These are phyloP conservation scores for Brasilioporus rufonigricans DNA, from an alignment of 768 basidiomycete species.

Conservation along the genomic window DNA sequence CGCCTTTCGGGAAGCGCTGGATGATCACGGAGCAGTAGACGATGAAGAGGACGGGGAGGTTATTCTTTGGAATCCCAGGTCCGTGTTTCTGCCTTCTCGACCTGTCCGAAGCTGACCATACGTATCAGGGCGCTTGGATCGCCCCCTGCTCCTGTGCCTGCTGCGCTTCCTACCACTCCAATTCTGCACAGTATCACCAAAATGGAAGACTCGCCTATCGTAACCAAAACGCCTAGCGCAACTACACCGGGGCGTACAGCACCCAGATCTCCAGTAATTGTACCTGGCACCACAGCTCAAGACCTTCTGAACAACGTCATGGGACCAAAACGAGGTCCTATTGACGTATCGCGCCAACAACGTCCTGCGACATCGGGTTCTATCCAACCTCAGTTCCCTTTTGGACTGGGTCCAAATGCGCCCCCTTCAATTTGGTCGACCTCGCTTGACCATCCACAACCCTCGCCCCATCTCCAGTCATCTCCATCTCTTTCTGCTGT, in stretches of 20 bases:
- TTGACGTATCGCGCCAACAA: constrained; percentile 16
- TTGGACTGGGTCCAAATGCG: constrained; percentile 50
- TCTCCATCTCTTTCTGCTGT: constrained; percentile 9
- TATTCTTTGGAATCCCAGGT: constrained; percentile 76
- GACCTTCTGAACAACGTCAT: constrained; percentile 56
- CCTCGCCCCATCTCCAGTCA: constrained; percentile 11
- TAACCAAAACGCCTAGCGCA: not conserved
- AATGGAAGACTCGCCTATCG: constrained; percentile 1
- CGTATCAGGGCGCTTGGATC: constrained; percentile 19
- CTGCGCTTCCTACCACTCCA: constrained; percentile 22
- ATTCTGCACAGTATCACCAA: constrained; percentile 1
- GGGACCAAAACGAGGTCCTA: constrained; percentile 17
- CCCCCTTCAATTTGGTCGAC: constrained; percentile 69
- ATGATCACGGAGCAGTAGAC: constrained; percentile 30
- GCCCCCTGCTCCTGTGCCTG: constrained; percentile 9
- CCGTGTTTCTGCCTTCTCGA: constrained; percentile 8
- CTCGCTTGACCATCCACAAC: constrained; percentile 43
- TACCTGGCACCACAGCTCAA: constrained; percentile 54
- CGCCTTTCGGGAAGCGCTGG: constrained; percentile 54
- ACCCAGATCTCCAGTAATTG: constrained; percentile 22
- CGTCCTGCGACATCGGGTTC: constrained; percentile 26
- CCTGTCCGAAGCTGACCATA: constrained; percentile 2
- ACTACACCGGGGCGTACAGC: constrained; percentile 25
- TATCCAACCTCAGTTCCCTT: constrained; percentile 45
- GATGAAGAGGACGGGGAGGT: constrained; percentile 64